Percentiles rank a stretch among this genome's conserved stretches.
Conservation (phyloP, 495 filamentous ascomycete genomes). For the Glarea lozoyensis region DNA sequence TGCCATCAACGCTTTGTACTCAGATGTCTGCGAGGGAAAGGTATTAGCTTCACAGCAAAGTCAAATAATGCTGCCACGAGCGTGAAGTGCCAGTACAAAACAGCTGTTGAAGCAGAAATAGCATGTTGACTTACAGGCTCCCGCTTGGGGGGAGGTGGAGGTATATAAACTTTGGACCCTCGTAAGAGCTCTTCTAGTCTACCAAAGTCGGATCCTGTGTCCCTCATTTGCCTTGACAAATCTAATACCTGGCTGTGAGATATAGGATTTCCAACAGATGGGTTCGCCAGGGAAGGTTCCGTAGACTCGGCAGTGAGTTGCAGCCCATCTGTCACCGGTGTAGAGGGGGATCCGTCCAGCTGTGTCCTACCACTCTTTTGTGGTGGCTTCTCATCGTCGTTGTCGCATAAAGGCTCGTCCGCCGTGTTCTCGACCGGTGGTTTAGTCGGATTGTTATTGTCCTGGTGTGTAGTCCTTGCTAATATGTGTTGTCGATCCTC, state of each 20-base stretch:
- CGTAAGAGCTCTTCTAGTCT: constrained; percentile 56
- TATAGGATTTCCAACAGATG: constrained; percentile 57
- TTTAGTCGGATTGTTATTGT: too few relatives aligned
- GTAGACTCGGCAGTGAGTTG: neutral
- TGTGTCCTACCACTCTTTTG: too few relatives aligned
- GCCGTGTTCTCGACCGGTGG: too few relatives aligned
- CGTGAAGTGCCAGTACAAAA: too few relatives aligned
- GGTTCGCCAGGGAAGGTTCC: constrained; percentile 15
- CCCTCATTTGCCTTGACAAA: constrained; percentile 48
- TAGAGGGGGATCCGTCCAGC: too few relatives aligned
- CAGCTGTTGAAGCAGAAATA: neutral
- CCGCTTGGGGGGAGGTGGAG: constrained; percentile 67
- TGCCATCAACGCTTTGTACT: constrained; percentile 86
- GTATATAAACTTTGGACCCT: constrained; percentile 64
- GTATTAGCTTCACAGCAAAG: neutral
- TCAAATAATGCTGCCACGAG: too few relatives aligned
- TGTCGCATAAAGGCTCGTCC: too few relatives aligned
- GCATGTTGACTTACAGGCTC: constrained; percentile 53
- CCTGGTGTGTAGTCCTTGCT: neutral
- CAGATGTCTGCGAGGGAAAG: constrained; percentile 47
- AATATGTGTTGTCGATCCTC: constrained; percentile 15
- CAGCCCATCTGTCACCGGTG: too few relatives aligned
- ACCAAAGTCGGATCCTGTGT: constrained; percentile 22
- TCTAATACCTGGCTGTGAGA: constrained; percentile 71
- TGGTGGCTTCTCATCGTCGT: too few relatives aligned